Percentiles rank a stretch among this genome's conserved stretches.
Evolutionary conservation across 352 stramenopile genomes (phyloP).

Genomic region (Stramenopiles sp.): DNA sequence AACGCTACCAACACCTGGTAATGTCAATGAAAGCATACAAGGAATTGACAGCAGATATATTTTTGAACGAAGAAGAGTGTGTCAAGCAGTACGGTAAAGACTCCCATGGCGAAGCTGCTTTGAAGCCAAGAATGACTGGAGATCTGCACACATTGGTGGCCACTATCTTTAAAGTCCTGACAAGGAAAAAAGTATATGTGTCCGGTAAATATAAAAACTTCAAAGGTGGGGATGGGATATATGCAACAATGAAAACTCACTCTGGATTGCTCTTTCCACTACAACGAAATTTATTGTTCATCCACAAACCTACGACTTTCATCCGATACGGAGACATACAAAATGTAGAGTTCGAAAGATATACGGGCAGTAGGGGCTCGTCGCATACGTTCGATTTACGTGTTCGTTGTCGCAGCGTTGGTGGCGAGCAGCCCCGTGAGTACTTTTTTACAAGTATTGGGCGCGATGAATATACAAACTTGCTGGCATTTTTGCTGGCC

Average conservation of each 20-base stretch:
- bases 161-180: slow-evolving; percentile 88
- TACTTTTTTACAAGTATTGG: slow-evolving; percentile 89
- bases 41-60: slow-evolving; percentile 62
- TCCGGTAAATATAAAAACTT: slow-evolving; percentile 67
- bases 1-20: slow-evolving; percentile 94
- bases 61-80: slow-evolving; percentile 86
- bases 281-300: slow-evolving; percentile 92
- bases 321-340: slow-evolving; percentile 96
- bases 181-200: slow-evolving; percentile 87
- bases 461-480: slow-evolving; percentile 70
- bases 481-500: slow-evolving; percentile 79
- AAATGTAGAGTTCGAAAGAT: slow-evolving; percentile 91
- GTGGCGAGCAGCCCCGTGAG: slow-evolving; percentile 52
- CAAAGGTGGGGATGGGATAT: slow-evolving; percentile 56
- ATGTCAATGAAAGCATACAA: slow-evolving; percentile 72
- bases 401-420: slow-evolving; percentile 64
- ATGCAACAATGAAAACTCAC: slow-evolving; percentile 76
- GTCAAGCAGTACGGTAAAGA: slow-evolving; percentile 87
- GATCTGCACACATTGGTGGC: slow-evolving; percentile 90
- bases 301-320: slow-evolving; percentile 94
- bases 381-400: slow-evolving; percentile 87
- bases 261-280: slow-evolving; percentile 89
- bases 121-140: slow-evolving; percentile 73
- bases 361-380: slow-evolving; percentile 59
- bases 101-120: slow-evolving; percentile 32